phyloP scores from a whole-genome alignment of 768 basidiomycete genomes.

The Leccinellum albellum region DNA sequence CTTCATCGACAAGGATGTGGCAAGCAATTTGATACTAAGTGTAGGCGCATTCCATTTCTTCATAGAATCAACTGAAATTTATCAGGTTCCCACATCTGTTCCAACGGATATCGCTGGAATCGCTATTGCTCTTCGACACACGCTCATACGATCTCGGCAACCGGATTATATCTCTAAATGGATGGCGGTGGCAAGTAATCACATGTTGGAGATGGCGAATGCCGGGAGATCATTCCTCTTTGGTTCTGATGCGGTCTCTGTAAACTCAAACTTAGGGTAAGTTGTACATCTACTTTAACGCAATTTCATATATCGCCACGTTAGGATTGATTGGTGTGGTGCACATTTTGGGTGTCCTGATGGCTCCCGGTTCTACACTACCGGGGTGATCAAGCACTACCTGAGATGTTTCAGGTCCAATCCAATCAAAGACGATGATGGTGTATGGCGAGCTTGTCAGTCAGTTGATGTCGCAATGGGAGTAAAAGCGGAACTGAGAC shows the following conservation, averaged over 20 bases:
- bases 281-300: not conserved
- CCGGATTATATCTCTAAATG: slow-evolving; percentile 16
- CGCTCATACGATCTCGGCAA: slow-evolving; percentile 12
- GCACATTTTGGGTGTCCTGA: slow-evolving; percentile 20
- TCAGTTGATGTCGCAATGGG: slow-evolving; percentile 25
- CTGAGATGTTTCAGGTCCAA: slow-evolving; percentile 26
- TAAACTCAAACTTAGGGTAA: slow-evolving; percentile 25
- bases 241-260: slow-evolving; percentile 1
- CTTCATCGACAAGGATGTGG: slow-evolving; percentile 17
- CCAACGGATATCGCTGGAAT: slow-evolving; percentile 19
- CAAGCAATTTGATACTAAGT: slow-evolving; percentile 19
- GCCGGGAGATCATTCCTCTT: slow-evolving; percentile 16
- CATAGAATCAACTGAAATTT: not conserved
- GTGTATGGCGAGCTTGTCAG: slow-evolving; percentile 12
- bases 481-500: slow-evolving; percentile 16
- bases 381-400: slow-evolving; percentile 15
- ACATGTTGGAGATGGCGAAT: slow-evolving; percentile 20
- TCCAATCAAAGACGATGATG: slow-evolving; percentile 18
- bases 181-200: slow-evolving; percentile 15
- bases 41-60: slow-evolving; percentile 11
- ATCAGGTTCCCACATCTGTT: slow-evolving; percentile 11
- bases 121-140: slow-evolving; percentile 13
- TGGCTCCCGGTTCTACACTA: slow-evolving; percentile 15
- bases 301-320: not conserved
- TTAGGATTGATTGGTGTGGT: slow-evolving; percentile 23